Evolutionary conservation across 495 filamentous ascomycete species (phyloP), one percentile per base, ranked within the genome.

Genomic region (Symbiotaphrina buchneri): DNA sequence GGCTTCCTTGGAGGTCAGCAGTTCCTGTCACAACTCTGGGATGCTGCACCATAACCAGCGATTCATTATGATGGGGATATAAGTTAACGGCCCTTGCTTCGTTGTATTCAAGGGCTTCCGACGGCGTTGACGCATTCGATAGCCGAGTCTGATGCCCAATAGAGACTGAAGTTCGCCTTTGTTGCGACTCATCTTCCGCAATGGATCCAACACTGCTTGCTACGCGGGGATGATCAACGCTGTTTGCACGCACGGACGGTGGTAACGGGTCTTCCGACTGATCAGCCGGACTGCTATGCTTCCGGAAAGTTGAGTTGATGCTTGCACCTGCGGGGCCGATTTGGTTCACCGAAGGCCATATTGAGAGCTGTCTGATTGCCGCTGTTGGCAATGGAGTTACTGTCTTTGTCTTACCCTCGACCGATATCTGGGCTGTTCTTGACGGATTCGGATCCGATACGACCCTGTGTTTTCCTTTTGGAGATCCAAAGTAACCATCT

Each of bases 11-110:
- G n/a, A n/a, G n/a, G n/a, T n/a, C n/a, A n/a, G n/a, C n/a, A n/a
- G n/a, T n/a, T n/a, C n/a, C n/a, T n/a, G n/a, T n/a, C n/a, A n/a
- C n/a, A n/a, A n/a, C n/a, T n/a, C n/a, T n/a, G n/a, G 49, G 48
- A 49, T 59, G 66, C 40, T 82, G 74, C 24, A 90, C 65, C 24
- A 91, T 71, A 33, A 90, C 52, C 27, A 87, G 52, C 7, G 81
- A 56, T 2, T 79, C 85, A 39, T 91, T 93, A 45, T 82, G 79
- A 46, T 93, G 83, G 2, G 80, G 71, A 44, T 74, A 87, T 21
- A 91, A 72, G 35, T 67, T 72, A 27, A 93, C 69, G 11, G 77
- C 77, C 36, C 70, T 71, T 8, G 82, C 83, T 52, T 93, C 80
- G 27, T 68, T 68, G 26, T 75, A 58, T 41, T 72, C 71, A 6